A percentile compares a stretch with the other conserved stretches of the same genome.
phyloP scores from a whole-genome alignment of 2,329 filamentous ascomycete genomes.

The Ceratocystis destructans region DNA sequence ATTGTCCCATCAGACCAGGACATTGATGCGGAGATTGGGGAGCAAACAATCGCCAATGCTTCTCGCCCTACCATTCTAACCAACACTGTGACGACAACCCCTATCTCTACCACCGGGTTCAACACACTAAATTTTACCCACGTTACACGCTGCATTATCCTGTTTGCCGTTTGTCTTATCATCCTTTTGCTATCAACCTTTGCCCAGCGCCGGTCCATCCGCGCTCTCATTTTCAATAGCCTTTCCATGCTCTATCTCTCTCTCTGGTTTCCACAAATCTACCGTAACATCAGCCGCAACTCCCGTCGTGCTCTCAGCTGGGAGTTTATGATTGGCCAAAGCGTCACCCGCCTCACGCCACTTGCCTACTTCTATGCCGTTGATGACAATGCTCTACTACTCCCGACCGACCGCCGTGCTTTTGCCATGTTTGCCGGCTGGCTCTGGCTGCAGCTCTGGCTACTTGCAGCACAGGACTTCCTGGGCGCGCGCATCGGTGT shows the following conservation, averaged over 20 bases:
- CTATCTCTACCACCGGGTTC: slow-evolving; percentile 24
- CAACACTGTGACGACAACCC: slow-evolving; percentile 25
- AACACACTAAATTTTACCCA: slow-evolving; percentile 36
- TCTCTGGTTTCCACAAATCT: slow-evolving; percentile 84
- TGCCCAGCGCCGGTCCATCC: slow-evolving; percentile 44
- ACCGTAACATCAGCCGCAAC: slow-evolving; percentile 79
- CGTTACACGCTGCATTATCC: slow-evolving; percentile 43
- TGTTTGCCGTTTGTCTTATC: slow-evolving; percentile 41
- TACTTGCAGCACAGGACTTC: slow-evolving; percentile 69
- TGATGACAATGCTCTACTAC: slow-evolving; percentile 62
- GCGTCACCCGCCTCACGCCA: slow-evolving; percentile 60
- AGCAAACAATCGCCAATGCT: slow-evolving; percentile 20
- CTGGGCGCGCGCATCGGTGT: slow-evolving; percentile 82
- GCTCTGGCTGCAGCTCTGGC: slow-evolving; percentile 75
- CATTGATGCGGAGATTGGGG: slow-evolving; percentile 45
- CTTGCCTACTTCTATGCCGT: slow-evolving; percentile 76
- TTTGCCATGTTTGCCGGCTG: slow-evolving; percentile 54
- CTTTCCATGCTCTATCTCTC: slow-evolving; percentile 68
- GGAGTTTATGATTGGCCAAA: slow-evolving; percentile 81
- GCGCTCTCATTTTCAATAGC: slow-evolving; percentile 45
- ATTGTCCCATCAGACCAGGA: slow-evolving; percentile 53
- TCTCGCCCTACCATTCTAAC: background rate
- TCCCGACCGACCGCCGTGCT: slow-evolving; percentile 55
- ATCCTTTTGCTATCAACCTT: slow-evolving; percentile 46
- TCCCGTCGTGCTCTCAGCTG: slow-evolving; percentile 82